phyloP scores from a whole-genome alignment of 2,329 filamentous ascomycete genomes.

The Ophiostoma novo-ulmi region DNA sequence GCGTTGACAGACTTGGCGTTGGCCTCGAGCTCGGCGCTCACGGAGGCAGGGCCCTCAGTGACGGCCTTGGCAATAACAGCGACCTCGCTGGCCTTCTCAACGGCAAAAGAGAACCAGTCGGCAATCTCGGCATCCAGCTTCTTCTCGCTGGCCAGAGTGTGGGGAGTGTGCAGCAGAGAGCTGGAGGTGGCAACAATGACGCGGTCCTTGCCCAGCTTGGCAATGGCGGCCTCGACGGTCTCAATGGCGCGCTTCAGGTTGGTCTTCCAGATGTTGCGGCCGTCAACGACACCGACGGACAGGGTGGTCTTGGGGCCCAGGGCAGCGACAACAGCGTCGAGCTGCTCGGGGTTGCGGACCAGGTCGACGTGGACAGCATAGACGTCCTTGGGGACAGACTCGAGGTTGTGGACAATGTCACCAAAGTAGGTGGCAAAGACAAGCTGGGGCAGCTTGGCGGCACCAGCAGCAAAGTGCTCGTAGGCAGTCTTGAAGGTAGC shows the following conservation, averaged over 20 bases:
- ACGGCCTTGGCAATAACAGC: conserved; percentile 94
- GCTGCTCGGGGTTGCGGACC: conserved; percentile 97
- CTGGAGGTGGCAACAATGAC: conserved; percentile 95
- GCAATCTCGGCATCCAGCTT: conserved; percentile 88
- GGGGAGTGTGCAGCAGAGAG: conserved; percentile 96
- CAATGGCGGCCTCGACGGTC: conserved; percentile 79
- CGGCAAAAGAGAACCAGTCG: conserved; percentile 98
- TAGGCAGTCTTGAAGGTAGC: conserved; percentile 97
- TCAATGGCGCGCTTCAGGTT: conserved; percentile 96
- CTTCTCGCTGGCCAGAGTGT: conserved; percentile 98
- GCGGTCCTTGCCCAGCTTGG: conserved; percentile 94
- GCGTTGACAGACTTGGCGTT: conserved; percentile 92
- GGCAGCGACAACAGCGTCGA: conserved; percentile 74
- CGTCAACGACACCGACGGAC: conserved; percentile 94
- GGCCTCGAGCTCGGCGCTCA: conserved; percentile 85
- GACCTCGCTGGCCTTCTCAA: conserved; percentile 88
- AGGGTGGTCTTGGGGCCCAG: conserved; percentile 85
- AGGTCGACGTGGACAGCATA: conserved; percentile 91
- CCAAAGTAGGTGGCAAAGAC: conserved; percentile 97
- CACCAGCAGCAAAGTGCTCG: conserved; percentile 74
- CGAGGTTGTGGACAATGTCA: conserved; percentile 98
- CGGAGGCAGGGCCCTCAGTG: conserved; percentile 81
- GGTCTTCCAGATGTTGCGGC: conserved; percentile 99
- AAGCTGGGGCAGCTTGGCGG: conserved; percentile 77
- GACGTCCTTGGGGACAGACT: conserved; percentile 72